Evolutionary conservation across 805 yeast species (phyloP).

Genomic region (Yarrowia sp.): DNA sequence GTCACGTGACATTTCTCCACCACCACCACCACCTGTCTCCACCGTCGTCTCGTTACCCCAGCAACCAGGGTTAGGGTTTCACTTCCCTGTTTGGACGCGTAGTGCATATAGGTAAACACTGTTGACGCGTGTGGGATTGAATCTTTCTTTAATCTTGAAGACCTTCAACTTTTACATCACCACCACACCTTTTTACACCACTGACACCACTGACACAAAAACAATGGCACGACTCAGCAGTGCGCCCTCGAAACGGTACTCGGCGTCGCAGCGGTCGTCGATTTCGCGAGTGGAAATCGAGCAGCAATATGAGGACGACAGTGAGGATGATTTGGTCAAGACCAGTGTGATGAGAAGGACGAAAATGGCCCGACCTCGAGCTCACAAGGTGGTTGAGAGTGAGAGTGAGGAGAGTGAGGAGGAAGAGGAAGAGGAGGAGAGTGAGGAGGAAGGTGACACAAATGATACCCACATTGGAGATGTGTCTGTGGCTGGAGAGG

Average conservation of each 20-base stretch:
- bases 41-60: neutral
- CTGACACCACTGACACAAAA: neutral
- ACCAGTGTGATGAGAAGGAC: neutral
- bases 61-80: conserved; percentile 18
- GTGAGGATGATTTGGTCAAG: conserved; percentile 1
- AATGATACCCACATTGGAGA: neutral
- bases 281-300: conserved; percentile 21
- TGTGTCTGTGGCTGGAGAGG: neutral
- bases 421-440: neutral
- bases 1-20: no score
- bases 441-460: neutral
- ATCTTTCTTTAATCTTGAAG: no score
- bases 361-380: neutral
- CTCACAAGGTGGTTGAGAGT: conserved; percentile 10
- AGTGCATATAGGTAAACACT: conserved; percentile 16
- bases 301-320: neutral
- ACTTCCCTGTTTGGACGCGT: conserved; percentile 3
- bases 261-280: conserved; percentile 17
- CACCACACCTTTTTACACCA: neutral
- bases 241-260: conserved; percentile 35
- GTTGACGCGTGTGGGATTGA: conserved; percentile 4
- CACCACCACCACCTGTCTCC: no score
- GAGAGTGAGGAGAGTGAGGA: neutral
- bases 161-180: no score
- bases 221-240: conserved; percentile 37